Base-by-base conservation (phyloP, 495 filamentous ascomycete species). In the Aspergillus incahuasiensis region DNA sequence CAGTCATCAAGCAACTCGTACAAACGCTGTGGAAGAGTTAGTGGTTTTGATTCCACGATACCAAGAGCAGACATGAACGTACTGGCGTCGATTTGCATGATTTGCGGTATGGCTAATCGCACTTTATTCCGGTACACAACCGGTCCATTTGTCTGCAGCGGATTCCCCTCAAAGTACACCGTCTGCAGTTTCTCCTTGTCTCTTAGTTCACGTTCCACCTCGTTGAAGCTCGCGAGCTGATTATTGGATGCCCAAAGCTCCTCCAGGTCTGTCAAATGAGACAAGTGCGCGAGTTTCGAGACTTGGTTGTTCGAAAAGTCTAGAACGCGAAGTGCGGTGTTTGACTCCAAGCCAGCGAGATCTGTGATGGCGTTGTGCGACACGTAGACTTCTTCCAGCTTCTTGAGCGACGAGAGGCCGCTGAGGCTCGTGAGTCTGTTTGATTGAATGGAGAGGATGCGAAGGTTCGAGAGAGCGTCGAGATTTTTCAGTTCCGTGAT, bases 161-260 rank as follows among this genome's bases (percentile, higher is more conserved):
- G 94, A 64, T 96, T 97, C 0, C 91, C 92, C 70, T 99, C 94
- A 64, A 99, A 95, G 68, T 99, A 99, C 22, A 99, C 92, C 2
- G 95, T 97, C 55, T 87, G 78, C 63, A 99, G 72, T 40, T 86
- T 76, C 68, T 89, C 74, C 73, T 92, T 95, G 59, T 89, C 86
- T 55, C 67, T 79, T 48, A 97, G 72, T 70, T 90, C 84, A 53
- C 79, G 76, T 73, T 96, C 92, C 6, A 97, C 82, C 63, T 97
- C 94, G 35, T 80, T 77, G 58, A 97, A 92, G 65, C 84, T 86
- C 6, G 74, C 69, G 7, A 99, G 66, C 63, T 86, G 75, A 69
- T 96, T 96, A 65, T 91, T 89, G 58, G 91, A 96, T 19, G 90
- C 94, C 94, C 94, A 99, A 24, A 97, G 64, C 69, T 97, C 94